Base-by-base conservation (phyloP, 2,329 filamentous ascomycete genomes). In the Cytospora piceae region DNA sequence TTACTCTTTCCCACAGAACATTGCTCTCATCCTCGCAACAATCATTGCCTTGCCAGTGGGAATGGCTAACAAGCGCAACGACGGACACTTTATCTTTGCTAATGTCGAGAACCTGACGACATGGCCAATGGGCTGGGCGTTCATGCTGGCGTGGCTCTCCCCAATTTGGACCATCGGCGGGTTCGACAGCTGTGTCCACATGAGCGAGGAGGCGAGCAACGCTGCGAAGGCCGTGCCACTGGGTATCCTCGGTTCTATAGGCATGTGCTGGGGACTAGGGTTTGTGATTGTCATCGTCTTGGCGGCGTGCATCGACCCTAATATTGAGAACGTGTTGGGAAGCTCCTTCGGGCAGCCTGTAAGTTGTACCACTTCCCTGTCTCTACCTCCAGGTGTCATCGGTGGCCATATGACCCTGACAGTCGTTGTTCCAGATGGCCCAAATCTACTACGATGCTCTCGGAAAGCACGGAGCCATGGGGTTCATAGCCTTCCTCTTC, bases 151-250 rank as follows among this genome's bases (percentile, higher is more conserved):
- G 0, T 88, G 85, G 84, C 76, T 89, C 24, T 81, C 79, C 34
- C 86, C 86, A 0, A 88, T 89, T 67, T 89, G 86, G 86, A 86
- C 85, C 0, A 83, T 84, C 46, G 79, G 78, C n/a, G 81, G 78
- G 1, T 87, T 87, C 67, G 85, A 87, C 70, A 82, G 80, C 2
- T 87, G 84, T 63, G 83, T 84, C 9, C 53, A 64, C 46, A 70
- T 88, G 79, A 83, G 81, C 52, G 86, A 88, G 73, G 86, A 88
- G 72, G 85, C 86, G 0, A 76, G 82, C 53, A 86, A 89, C 73
- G 86, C 86, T 1, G 82, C 83, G 4, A 83, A 81, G 61, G 84
- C 85, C 1, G 85, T 87, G 1, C 86, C 86, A 0, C 79, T 85
- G 59, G 86, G 85, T 1, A 88, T 88, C 61, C 72, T 88, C 17